These are phyloP conservation scores for Diaporthe australafricana DNA, from an alignment of 2,329 filamentous ascomycete species.

Conservation along the genomic window DNA sequence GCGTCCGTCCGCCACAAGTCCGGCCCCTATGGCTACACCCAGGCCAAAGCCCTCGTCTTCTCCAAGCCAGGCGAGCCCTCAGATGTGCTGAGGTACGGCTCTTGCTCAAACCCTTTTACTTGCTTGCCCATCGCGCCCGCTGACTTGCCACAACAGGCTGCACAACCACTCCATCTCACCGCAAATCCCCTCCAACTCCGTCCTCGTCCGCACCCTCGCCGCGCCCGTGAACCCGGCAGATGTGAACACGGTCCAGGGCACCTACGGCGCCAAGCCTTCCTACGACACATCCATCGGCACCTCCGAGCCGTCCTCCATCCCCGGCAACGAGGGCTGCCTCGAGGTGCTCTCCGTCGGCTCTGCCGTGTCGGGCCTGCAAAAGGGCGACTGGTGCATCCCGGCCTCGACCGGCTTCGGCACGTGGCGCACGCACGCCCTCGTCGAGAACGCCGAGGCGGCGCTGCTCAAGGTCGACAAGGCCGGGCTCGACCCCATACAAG, in stretches of 20 bases:
- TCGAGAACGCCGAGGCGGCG: constrained; percentile 60
- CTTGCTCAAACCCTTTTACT: not conserved
- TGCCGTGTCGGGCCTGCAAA: constrained; percentile 63
- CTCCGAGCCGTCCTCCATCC: constrained; percentile 78
- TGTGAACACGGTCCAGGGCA: constrained; percentile 97
- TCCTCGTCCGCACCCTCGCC: constrained; percentile 89
- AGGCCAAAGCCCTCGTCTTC: constrained; percentile 85
- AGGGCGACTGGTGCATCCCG: constrained; percentile 96
- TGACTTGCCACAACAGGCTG: constrained; percentile 56
- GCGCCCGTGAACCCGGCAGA: constrained; percentile 97
- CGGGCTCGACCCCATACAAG: constrained; percentile 80
- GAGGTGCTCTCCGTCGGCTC: constrained; percentile 82
- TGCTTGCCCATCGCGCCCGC: not conserved
- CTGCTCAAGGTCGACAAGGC: constrained; percentile 78
- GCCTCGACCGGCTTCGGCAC: constrained; percentile 86
- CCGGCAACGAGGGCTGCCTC: constrained; percentile 93
- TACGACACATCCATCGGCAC: constrained; percentile 85
- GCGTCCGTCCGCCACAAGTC: constrained; percentile 61
- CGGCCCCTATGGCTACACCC: constrained; percentile 82
- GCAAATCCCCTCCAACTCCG: constrained; percentile 69
- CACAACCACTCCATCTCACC: constrained; percentile 84
- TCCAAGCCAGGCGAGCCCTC: constrained; percentile 79
- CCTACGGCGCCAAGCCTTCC: constrained; percentile 87
- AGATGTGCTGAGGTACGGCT: constrained; percentile 71
- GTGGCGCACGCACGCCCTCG: constrained; percentile 91